Evolutionary conservation across 2,329 filamentous ascomycete genomes (phyloP), one percentile per base, ranked within the genome.

Genomic region (Cladophialophora yegresii): DNA sequence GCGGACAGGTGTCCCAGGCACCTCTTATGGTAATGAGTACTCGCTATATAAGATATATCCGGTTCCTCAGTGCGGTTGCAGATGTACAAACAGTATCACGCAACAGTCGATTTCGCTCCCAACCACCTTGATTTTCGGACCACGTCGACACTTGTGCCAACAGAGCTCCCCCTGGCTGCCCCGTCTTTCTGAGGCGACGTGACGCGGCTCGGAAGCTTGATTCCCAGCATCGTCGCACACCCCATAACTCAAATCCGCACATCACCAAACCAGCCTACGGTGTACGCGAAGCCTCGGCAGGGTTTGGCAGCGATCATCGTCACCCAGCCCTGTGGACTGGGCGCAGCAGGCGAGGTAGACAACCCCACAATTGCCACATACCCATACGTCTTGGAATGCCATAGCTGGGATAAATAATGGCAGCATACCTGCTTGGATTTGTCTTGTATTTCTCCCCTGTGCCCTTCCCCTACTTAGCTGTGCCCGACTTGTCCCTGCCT

Each of bases 391-490:
- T 20, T 30, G 22, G 45, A 40, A n/a, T n/a, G 12, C 33, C 36
- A 43, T n/a, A 3, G 26, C 26, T 28, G 26, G 26, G 26, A 28
- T 43, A 58, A 32, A 36, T 33, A 49, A 64, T 65, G 63, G 63
- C 63, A 33, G 63, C 59, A 16, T 62, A 62, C 33, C 55, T 65
- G 20, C 54, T 65, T 20, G 59, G 59, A 26, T 45, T 65, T 23
- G 59, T 60, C 59, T 65, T 65, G 63, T 62, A 47, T 26, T 54
- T 60, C 36, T 47, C 45, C 33, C 40, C 33, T n/a, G n/a, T n/a
- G n/a, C n/a, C 12, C 54, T n/a, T 58, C 43, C 28, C 6, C 47
- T 32, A 20, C 5, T 23, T 22, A 16, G 22, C 5, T 33, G 9
- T 43, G 16, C 36, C 36, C 8, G 36, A 43, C 36, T 16, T n/a